Percentiles rank a stretch among this genome's conserved stretches.
These are phyloP conservation scores for Tuber umbilicatum DNA, from an alignment of 495 filamentous ascomycete species.

Conservation along the genomic window DNA sequence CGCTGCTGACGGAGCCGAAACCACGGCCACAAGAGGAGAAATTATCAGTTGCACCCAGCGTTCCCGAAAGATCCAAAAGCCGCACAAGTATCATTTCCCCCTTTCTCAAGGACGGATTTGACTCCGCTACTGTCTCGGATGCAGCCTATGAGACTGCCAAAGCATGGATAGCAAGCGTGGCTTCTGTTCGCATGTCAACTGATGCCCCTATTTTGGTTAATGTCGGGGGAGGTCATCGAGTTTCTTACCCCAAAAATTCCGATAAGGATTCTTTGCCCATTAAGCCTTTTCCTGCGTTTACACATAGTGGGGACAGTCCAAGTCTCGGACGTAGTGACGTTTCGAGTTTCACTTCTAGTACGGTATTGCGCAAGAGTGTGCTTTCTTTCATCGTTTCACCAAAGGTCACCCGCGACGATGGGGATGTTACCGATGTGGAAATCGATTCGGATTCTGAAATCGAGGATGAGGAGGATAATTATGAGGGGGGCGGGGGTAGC, in stretches of 20 bases:
- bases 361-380: conserved; percentile 15
- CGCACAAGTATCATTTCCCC: conserved; percentile 7
- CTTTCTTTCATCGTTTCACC: conserved; percentile 26
- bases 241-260: conserved; percentile 5
- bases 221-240: neutral
- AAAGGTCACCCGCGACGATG: conserved; percentile 9
- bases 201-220: conserved; percentile 12
- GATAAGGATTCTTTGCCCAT: conserved; percentile 3
- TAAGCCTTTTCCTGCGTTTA: conserved; percentile 9
- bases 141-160: conserved; percentile 28
- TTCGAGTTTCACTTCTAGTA: conserved; percentile 9
- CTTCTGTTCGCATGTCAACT: conserved; percentile 3
- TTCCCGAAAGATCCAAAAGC: conserved; percentile 18
- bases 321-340: neutral
- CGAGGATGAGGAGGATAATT: conserved; percentile 10
- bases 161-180: conserved; percentile 36
- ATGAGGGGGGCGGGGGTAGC: neutral
- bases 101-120: neutral
- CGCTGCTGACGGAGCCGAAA: neutral
- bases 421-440: conserved; percentile 31
- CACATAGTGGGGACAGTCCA: neutral
- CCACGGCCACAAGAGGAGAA: neutral
- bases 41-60: neutral
- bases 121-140: neutral
- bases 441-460: conserved; percentile 28